These are phyloP conservation scores for Panicum miliaceum DNA, from an alignment of 176 grass and related monocot species.

Conservation along the genomic window DNA sequence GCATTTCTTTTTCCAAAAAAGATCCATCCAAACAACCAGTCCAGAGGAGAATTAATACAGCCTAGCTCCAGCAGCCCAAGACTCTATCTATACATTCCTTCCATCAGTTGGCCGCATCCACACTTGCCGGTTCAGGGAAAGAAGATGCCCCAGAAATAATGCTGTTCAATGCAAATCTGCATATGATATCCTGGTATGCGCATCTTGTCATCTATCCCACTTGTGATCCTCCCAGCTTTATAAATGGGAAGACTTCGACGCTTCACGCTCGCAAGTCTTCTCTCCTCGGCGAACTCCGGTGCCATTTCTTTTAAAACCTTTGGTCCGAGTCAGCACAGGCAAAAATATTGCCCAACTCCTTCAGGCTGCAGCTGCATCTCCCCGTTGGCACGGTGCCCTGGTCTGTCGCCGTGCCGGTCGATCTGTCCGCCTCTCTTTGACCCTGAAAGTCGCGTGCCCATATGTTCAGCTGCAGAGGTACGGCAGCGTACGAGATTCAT, in stretches of 20 bases:
- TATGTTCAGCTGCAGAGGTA: background rate
- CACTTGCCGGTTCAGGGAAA: background rate
- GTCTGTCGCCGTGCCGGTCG: background rate
- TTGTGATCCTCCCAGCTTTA: conserved; percentile 22
- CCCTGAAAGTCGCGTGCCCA: background rate
- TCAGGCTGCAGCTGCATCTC: conserved; percentile 1
- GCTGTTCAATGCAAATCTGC: background rate
- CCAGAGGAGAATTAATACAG: background rate
- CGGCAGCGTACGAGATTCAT: background rate
- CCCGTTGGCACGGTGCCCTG: background rate
- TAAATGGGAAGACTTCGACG: conserved; percentile 19
- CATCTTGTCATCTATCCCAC: conserved; percentile 19
- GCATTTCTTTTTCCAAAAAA: background rate
- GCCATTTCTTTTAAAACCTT: conserved; percentile 24
- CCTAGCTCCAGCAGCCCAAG: background rate
- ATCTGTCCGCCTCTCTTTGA: background rate
- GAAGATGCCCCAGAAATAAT: background rate
- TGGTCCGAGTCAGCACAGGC: background rate
- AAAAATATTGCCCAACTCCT: conserved; percentile 10
- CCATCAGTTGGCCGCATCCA: background rate
- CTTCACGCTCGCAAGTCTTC: background rate
- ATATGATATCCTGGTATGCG: background rate
- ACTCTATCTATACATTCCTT: background rate
- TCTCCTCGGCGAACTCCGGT: background rate
- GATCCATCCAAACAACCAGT: background rate